These are phyloP conservation scores for Entamoeba invadens DNA, from an alignment of 208 protist genomes.

Conservation along the genomic window DNA sequence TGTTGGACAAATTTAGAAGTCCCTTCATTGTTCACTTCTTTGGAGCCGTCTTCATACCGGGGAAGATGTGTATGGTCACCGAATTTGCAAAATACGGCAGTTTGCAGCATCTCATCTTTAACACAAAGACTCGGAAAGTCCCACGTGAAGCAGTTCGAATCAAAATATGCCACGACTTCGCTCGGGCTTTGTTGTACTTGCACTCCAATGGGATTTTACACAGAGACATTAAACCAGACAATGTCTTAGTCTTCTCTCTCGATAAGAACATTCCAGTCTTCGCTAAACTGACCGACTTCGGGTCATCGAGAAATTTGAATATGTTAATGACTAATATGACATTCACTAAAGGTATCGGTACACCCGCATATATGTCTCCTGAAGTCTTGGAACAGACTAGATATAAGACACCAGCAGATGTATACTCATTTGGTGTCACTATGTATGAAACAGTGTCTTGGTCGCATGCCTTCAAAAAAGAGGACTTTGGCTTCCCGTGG, in stretches of 20 bases:
- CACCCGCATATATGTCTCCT: conserved; percentile 33
- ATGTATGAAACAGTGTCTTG: conserved; percentile 40
- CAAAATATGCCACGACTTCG: not conserved
- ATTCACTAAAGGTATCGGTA: conserved; percentile 2
- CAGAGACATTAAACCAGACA: conserved; percentile 10
- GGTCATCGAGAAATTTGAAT: not conserved
- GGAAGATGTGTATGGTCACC: conserved; percentile 40
- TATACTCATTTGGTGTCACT: conserved; percentile 43
- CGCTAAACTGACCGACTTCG: conserved; percentile 15
- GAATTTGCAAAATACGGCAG: conserved; percentile 33
- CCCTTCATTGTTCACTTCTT: conserved; percentile 43
- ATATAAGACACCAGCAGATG: conserved; percentile 40
- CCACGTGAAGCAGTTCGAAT: not conserved
- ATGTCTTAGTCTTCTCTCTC: not conserved
- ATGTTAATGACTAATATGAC: not conserved
- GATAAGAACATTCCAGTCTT: not conserved
- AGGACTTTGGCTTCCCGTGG: not conserved
- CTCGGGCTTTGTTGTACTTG: not conserved
- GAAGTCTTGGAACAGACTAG: conserved; percentile 25
- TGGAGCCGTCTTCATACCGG: conserved; percentile 36
- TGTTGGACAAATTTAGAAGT: conserved; percentile 30
- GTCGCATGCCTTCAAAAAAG: conserved; percentile 1
- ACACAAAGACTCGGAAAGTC: not conserved
- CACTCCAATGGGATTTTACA: conserved; percentile 5
- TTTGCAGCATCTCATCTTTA: conserved; percentile 3